These are phyloP conservation scores for Chaetomiaceae sp. DNA, from an alignment of 2,329 filamentous ascomycete genomes.

Conservation along the genomic window DNA sequence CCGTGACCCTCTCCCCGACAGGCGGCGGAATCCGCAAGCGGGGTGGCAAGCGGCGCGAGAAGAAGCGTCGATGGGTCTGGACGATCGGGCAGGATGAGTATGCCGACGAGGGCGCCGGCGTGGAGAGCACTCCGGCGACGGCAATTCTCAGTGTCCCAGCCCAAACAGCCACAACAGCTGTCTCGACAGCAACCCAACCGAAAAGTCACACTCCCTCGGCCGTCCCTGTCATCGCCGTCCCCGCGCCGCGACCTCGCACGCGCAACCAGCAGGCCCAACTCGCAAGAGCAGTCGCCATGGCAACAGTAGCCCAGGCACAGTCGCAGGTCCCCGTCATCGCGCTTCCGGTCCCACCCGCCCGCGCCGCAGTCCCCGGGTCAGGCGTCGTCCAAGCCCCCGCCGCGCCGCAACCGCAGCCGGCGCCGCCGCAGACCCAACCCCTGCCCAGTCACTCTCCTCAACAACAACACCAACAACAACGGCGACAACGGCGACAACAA, in stretches of 20 bases:
- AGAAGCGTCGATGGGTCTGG: constrained; percentile 62
- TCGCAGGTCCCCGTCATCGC: constrained; percentile 3
- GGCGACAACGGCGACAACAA: too few relatives aligned
- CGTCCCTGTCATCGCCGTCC: constrained; percentile 25
- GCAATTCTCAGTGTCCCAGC: neutral
- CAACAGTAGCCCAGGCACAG: too few relatives aligned
- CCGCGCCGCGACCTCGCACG: constrained; percentile 20
- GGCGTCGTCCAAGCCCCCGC: too few relatives aligned
- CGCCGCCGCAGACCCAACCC: too few relatives aligned
- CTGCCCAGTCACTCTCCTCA: too few relatives aligned
- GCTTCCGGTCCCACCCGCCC: constrained; percentile 9
- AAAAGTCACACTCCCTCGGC: constrained; percentile 12
- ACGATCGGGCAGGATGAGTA: constrained; percentile 54
- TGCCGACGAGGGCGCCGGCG: constrained; percentile 36
- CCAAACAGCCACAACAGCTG: neutral
- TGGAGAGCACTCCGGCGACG: neutral
- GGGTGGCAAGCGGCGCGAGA: constrained; percentile 53
- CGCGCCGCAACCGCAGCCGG: neutral
- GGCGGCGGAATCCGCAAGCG: constrained; percentile 45
- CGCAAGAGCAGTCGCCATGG: constrained; percentile 8
- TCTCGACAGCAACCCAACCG: too few relatives aligned
- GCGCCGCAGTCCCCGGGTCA: neutral
- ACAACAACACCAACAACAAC: too few relatives aligned
- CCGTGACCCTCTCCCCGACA: constrained; percentile 34
- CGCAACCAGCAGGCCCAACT: constrained; percentile 16